A percentile compares a stretch with the other conserved stretches of the same genome.
These are phyloP conservation scores for Trametes gibbosa DNA, from an alignment of 768 basidiomycete species.

Conservation along the genomic window DNA sequence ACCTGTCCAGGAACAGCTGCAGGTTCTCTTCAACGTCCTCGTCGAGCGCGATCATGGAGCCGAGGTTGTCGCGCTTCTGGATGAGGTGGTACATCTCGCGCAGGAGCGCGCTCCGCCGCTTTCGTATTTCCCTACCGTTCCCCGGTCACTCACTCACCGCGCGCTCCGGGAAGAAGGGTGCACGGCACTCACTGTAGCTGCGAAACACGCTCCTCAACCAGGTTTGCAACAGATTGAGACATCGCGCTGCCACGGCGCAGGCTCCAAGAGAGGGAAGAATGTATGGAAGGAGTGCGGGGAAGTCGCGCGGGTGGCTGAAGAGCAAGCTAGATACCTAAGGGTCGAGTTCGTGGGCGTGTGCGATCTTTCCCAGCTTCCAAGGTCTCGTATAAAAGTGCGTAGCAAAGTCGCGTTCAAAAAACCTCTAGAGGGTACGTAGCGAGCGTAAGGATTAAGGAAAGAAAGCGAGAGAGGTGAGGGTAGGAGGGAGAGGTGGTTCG, in stretches of 20 bases:
- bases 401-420: neutral
- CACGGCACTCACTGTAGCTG: conserved; percentile 26
- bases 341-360: neutral
- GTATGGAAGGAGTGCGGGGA: conserved; percentile 15
- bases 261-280: conserved; percentile 3
- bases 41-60: conserved; percentile 36
- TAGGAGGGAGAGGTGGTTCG: conserved; percentile 12
- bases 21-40: conserved; percentile 42
- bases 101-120: conserved; percentile 68
- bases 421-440: neutral
- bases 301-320: conserved; percentile 22
- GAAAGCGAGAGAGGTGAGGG: conserved; percentile 4
- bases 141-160: conserved; percentile 11
- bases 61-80: conserved; percentile 47
- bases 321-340: neutral
- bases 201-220: conserved; percentile 28
- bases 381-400: too few relatives aligned
- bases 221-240: conserved; percentile 18
- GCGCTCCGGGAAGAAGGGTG: neutral
- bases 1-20: conserved; percentile 51
- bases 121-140: conserved; percentile 51
- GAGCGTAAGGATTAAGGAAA: neutral
- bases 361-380: neutral
- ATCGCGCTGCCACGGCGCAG: conserved; percentile 8
- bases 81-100: conserved; percentile 70